Evolutionary conservation across 257 asterid genomes (phyloP), one percentile per base, ranked within the genome.

Genomic region (Solanum phureja): DNA sequence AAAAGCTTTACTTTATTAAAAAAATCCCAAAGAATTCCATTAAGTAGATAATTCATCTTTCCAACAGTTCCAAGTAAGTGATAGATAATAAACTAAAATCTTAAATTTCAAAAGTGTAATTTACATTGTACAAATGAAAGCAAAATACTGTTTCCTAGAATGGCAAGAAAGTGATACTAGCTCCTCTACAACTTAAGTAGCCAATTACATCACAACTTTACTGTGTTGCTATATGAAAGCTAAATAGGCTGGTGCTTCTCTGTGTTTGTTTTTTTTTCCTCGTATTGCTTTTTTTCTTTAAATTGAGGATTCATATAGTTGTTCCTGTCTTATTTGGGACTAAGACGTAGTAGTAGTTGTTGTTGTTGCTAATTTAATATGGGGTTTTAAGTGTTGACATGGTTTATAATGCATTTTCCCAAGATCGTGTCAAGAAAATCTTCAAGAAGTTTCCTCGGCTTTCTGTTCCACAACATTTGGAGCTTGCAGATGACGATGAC

Each of bases 391-490:
- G 74, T 40, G 71, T 74, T 89, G 27, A 83, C 71, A 44, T 88
- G 88, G 88, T 88, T 44, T 86, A 49, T 90, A 87, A 89, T 71
- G 74, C 71, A 58, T 88, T 86, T 87, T 88, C 88, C 91, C 73
- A 92, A 97, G 99, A 94, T 88, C 94, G 95, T 90, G 89, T 97
- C 89, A 91, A 91, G 95, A 92, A 91, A 93, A 95, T 97, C 83
- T 95, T 89, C 94, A 89, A 89, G 89, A 95, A 90, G 89, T 97
- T 94, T 90, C 99, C 99, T 68, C 92, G 94, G 87, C 89, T 94
- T 90, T 89, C 96, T 76, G 93, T 95, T 86, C 99, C 98, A 83
- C 99, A 95, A 87, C 93, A 94, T 91, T 91, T 97, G 92, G 97
- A 97, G 88, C 89, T 95, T 38, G 93, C 94, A 38, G 98, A 92